Conservation (phyloP, 139 green algal genomes). For the Closterium sp. region DNA sequence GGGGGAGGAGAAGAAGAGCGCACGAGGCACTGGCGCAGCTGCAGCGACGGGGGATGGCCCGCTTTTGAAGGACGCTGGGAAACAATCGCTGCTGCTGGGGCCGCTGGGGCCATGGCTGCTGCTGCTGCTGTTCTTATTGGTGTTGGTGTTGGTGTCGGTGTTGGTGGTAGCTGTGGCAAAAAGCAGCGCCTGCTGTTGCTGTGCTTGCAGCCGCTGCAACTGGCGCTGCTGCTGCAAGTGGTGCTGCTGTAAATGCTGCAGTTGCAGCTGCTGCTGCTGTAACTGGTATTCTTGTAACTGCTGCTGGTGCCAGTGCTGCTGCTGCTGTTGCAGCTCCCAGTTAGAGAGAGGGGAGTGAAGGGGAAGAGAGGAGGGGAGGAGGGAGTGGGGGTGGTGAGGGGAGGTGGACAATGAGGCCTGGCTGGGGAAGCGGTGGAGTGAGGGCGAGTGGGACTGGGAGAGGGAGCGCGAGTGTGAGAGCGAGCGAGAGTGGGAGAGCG, state of each 20-base stretch:
- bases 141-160: no score
- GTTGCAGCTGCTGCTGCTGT: not conserved
- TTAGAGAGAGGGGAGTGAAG: not conserved
- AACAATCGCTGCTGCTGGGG: not conserved
- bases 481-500: not conserved
- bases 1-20: not conserved
- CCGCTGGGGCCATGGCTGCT: no score
- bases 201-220: not conserved
- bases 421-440: not conserved
- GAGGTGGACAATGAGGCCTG: not conserved
- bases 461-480: not conserved
- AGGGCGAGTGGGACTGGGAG: not conserved
- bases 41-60: not conserved
- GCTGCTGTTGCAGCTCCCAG: not conserved
- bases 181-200: not conserved
- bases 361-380: not conserved
- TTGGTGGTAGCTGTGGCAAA: not conserved
- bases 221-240: not conserved
- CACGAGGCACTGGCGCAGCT: not conserved
- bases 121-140: no score
- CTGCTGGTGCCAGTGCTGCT: not conserved
- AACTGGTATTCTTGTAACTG: not conserved
- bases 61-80: not conserved
- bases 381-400: not conserved
- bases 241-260: not conserved